Base-by-base conservation (phyloP, 2,329 filamentous ascomycete species). In the Pestalotiopsis sp. region DNA sequence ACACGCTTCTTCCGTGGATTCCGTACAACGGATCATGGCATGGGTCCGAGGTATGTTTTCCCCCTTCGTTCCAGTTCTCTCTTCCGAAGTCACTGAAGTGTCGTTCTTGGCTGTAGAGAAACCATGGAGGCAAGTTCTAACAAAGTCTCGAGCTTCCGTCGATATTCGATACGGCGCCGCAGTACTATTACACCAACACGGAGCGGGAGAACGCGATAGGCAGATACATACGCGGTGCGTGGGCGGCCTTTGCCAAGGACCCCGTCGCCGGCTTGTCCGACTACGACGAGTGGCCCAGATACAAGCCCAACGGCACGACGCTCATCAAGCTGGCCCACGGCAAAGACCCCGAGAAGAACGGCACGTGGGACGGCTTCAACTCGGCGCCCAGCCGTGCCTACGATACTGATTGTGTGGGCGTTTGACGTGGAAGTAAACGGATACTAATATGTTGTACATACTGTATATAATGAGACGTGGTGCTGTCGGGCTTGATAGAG, bases 21-120 rank as follows among this genome's bases (percentile, higher is more conserved):
- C 78, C 79, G 0, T 79, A 76, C 4, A 85, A 82, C 56, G 83
- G 83, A 4, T 83, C 84, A 0, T 87, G 86, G 70, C 85, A 87
- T 64, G 85, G 83, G 0, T 79, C 79, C 1, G 84, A 86, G 40
- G 65, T 86, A 85, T 85, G 80, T 75, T 85, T 17, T 14, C 14
- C 17, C 5, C 27, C 27, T 31, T 31, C 27, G 27, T 17, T 38
- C 9, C 13, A 20, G 9, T 40, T 61, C 4, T n/a, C 13, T 40
- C 12, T 27, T 45, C 41, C 41, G 41, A 13, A 3, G 6, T 1
- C 27, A 7, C 7, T 31, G 27, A 31, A 31, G 27, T 31, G 45
- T 52, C 20, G 13, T 52, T 52, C 13, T 52, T 57, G n/a, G 7
- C 6, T 61, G 13, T 4, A 36, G n/a, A 23, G 20, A 23, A 7